Percentiles rank a stretch among this genome's conserved stretches.
Evolutionary conservation across 495 filamentous ascomycete species (phyloP).

Genomic region (Geoglossum glabrum): DNA sequence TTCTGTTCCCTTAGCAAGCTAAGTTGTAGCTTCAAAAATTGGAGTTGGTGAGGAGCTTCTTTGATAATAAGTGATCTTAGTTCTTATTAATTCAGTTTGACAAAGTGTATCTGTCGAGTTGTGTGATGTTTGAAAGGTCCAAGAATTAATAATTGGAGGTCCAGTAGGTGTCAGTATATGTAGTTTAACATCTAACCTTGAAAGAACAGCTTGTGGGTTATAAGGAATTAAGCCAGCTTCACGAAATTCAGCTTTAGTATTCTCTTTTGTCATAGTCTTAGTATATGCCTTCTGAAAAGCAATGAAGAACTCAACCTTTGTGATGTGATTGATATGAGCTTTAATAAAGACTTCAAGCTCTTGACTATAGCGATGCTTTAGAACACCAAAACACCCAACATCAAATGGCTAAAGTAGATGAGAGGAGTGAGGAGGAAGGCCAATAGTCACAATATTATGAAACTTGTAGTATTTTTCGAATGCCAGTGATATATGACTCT

Average conservation of each 20-base stretch:
- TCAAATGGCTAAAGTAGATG: conserved; percentile 14
- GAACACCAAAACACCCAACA: conserved; percentile 10
- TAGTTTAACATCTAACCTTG: conserved; percentile 3
- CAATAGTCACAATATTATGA: conserved; percentile 9
- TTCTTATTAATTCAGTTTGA: conserved; percentile 6
- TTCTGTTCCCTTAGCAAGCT: conserved; percentile 9
- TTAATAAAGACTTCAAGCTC: conserved; percentile 2
- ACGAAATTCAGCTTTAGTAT: background rate
- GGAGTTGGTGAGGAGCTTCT: conserved; percentile 12
- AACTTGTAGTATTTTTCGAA: conserved; percentile 3
- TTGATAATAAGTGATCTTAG: conserved; percentile 10
- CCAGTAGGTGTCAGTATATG: conserved; percentile 7
- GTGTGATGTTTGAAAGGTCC: conserved; percentile 9
- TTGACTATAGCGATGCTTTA: conserved; percentile 9
- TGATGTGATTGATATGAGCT: conserved; percentile 6
- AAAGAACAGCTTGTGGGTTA: background rate
- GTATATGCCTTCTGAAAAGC: background rate
- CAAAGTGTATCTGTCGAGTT: conserved; percentile 9
- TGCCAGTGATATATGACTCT: conserved; percentile 4
- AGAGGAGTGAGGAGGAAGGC: conserved; percentile 11
- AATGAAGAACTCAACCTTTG: conserved; percentile 7
- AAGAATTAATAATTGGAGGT: conserved; percentile 6
- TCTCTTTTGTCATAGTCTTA: background rate
- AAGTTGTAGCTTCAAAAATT: conserved; percentile 6
- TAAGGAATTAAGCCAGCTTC: background rate